Evolutionary conservation across 306 rosid genomes (phyloP).

Genomic region (Coriaria nepalensis): DNA sequence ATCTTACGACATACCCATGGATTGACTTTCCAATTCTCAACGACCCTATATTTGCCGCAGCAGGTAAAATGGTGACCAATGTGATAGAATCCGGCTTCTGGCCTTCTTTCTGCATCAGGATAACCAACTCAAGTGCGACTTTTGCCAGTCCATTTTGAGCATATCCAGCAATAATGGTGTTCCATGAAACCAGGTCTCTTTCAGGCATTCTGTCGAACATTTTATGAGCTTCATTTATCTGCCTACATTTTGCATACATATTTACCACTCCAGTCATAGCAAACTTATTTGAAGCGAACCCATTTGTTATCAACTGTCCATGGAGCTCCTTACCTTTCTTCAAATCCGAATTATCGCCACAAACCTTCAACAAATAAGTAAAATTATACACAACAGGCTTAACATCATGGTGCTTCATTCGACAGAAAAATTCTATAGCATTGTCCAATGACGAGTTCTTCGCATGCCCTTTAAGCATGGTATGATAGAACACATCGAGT

Average conservation of each 20-base stretch:
- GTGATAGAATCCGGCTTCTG: slow-evolving; percentile 68
- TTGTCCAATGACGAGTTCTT: slow-evolving; percentile 39
- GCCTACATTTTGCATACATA: slow-evolving; percentile 56
- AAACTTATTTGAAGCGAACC: slow-evolving; percentile 54
- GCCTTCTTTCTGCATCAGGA: slow-evolving; percentile 56
- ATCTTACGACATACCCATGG: slow-evolving; percentile 55
- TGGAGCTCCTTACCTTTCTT: slow-evolving; percentile 71
- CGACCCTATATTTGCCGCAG: slow-evolving; percentile 54
- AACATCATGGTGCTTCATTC: slow-evolving; percentile 54
- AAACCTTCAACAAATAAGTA: slow-evolving; percentile 65
- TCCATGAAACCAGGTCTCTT: slow-evolving; percentile 78
- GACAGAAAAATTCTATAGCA: slow-evolving; percentile 33
- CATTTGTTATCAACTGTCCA: slow-evolving; percentile 44
- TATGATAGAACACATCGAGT: slow-evolving; percentile 71
- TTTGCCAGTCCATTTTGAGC: slow-evolving; percentile 68
- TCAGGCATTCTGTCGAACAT: slow-evolving; percentile 86
- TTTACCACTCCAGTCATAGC: slow-evolving; percentile 79
- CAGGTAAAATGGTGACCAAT: slow-evolving; percentile 69
- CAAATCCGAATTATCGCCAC: slow-evolving; percentile 55
- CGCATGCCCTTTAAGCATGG: slow-evolving; percentile 74
- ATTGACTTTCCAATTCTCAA: slow-evolving; percentile 54
- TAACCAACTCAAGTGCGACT: slow-evolving; percentile 37
- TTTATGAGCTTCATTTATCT: slow-evolving; percentile 53
- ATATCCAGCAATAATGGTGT: slow-evolving; percentile 54
- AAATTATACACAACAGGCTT: slow-evolving; percentile 67